Evolutionary conservation across 768 basidiomycete genomes (phyloP), one percentile per base, ranked within the genome.

Genomic region (Chalciporus chontae): DNA sequence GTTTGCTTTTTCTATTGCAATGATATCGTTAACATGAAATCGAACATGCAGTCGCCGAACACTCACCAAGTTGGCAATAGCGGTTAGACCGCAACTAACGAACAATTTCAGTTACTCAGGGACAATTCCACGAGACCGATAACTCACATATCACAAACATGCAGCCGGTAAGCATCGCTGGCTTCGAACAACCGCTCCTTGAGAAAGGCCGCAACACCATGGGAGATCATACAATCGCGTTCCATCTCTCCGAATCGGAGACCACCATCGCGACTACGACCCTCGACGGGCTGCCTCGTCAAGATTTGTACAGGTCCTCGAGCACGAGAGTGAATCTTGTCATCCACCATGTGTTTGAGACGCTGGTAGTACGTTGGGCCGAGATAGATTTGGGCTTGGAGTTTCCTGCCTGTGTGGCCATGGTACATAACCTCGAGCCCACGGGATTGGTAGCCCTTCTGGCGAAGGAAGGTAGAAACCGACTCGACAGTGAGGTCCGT

Each of bases 211-310:
- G 96, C 95, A 56, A 98, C 94, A 66, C 96, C 96, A 74, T 99
- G 96, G 19, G 96, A 96, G 53, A 99, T 95, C 96, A 99, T 99
- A 69, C 96, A 98, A 81, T 97, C 95, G 68, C 93, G 90, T 67
- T 99, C 96, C 96, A 99, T 99, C 79, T 99, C 96, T 77, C 96
- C 96, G 77, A 99, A 99, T 63, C 96, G 93, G 55, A 99, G 73
- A 69, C 96, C 96, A 76, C 96, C 96, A 64, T 98, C 96, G 73
- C 96, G 82, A 80, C 90, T 93, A 70, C 96, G 81, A 80, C 96
- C 96, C 67, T 99, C 96, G 14, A 99, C 96, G 11, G 96, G 96
- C 64, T 99, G 96, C 43, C 96, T 75, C 27, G 95, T 99, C 61
- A 99, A 71, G 61, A 98, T 99, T 68, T 99, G 96, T 8, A 99